These are phyloP conservation scores for Suillus fuscotomentosus DNA, from an alignment of 768 basidiomycete species.

Conservation along the genomic window DNA sequence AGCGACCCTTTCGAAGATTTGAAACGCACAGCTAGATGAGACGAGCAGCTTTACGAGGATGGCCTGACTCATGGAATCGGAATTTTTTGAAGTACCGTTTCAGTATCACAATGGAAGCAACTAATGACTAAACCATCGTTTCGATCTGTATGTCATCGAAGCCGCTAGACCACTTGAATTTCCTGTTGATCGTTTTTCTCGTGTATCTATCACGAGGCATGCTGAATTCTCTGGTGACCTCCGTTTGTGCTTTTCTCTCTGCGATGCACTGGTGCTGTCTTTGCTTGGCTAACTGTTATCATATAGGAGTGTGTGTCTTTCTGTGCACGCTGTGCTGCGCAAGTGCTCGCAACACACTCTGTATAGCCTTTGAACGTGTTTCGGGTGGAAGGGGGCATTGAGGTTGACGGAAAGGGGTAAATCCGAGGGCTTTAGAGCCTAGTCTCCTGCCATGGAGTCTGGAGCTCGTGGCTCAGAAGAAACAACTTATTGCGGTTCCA, in stretches of 20 bases:
- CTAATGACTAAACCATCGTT: not conserved
- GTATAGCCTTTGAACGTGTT: not conserved
- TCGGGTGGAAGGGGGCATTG: slow-evolving; percentile 25
- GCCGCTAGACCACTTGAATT: not conserved
- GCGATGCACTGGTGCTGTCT: not conserved
- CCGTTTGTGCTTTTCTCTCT: not conserved
- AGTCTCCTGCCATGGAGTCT: slow-evolving; percentile 39
- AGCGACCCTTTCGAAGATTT: not conserved
- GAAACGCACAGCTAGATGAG: not conserved
- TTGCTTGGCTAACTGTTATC: not conserved
- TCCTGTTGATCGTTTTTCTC: not conserved
- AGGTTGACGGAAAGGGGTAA: slow-evolving; percentile 69
- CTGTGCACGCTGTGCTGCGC: not conserved
- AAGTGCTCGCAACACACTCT: not conserved
- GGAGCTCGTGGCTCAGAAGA: slow-evolving; percentile 31
- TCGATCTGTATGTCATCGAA: not conserved
- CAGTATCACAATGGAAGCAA: not conserved
- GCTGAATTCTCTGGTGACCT: not conserved
- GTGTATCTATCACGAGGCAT: not conserved
- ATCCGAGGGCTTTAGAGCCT: slow-evolving; percentile 45
- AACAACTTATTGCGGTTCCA: slow-evolving; percentile 44
- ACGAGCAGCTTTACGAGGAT: not conserved
- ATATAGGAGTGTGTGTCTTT: not conserved
- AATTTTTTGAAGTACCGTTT: not conserved
- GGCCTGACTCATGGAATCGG: no score